Percentiles rank a stretch among this genome's conserved stretches.
These are phyloP conservation scores for Chloris gayana DNA, from an alignment of 176 grass and related monocot species.

Conservation along the genomic window DNA sequence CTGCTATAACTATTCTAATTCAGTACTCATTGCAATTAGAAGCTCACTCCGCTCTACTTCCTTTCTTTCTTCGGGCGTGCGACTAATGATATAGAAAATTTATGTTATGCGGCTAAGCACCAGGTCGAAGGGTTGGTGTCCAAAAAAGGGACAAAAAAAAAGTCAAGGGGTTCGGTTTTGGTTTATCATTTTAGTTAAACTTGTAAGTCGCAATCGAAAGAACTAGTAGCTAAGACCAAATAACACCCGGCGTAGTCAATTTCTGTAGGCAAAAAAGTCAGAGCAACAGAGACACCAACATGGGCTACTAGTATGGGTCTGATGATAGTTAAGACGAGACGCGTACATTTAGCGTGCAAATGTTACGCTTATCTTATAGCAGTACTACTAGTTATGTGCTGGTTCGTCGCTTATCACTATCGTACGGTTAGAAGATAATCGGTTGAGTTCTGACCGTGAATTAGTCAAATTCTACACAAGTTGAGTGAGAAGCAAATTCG, in stretches of 20 bases:
- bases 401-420: no score
- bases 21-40: no score
- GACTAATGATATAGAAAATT: constrained; percentile 16
- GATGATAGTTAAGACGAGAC: no score
- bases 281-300: neutral
- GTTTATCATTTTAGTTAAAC: constrained; percentile 23
- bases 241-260: neutral
- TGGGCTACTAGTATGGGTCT: neutral
- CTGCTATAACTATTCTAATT: no score
- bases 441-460: neutral
- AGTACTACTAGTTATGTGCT: no score
- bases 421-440: neutral
- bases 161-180: neutral
- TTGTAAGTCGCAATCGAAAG: neutral
- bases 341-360: neutral
- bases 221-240: neutral
- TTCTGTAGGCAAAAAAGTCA: constrained; percentile 9
- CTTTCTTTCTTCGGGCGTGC: no score
- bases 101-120: constrained; percentile 17
- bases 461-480: neutral
- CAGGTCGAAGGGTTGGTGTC: neutral
- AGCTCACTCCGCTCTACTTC: no score
- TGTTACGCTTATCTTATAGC: neutral
- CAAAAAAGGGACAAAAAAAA: neutral
- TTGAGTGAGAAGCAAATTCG: neutral